phyloP scores from a whole-genome alignment of 139 green algal species.

The Medakamo hakoo region DNA sequence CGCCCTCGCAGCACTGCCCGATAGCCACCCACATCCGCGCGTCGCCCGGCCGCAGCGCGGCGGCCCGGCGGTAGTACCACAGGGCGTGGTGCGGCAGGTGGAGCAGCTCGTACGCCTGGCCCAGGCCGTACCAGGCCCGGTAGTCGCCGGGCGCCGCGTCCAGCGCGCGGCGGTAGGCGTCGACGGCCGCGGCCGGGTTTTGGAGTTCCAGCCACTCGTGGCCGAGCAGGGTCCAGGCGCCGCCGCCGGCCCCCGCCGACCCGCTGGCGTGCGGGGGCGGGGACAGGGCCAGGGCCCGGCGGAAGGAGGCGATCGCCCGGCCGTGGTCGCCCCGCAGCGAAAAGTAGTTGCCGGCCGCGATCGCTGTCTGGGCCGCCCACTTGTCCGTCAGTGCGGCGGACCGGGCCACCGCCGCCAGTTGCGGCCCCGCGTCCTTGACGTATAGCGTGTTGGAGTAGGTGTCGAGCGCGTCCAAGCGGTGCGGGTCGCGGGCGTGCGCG shows the following conservation, averaged over 20 bases:
- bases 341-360: conserved; percentile 97
- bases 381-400: conserved; percentile 53
- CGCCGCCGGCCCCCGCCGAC: conserved; percentile 69
- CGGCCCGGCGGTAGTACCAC: conserved; percentile 71
- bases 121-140: conserved; percentile 91
- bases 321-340: conserved; percentile 52
- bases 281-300: conserved; percentile 75
- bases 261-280: too few relatives aligned
- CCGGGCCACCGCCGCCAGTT: conserved; percentile 74
- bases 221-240: conserved; percentile 96
- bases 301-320: conserved; percentile 80
- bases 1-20: conserved; percentile 80
- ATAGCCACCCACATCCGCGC: conserved; percentile 96
- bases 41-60: conserved; percentile 64
- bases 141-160: conserved; percentile 83
- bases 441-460: conserved; percentile 94
- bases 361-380: conserved; percentile 85
- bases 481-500: conserved; percentile 60
- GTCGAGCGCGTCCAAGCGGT: conserved; percentile 82
- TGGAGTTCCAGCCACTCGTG: conserved; percentile 98
- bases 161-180: conserved; percentile 66
- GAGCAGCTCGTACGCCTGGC: conserved; percentile 96
- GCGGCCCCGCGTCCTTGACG: conserved; percentile 58
- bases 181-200: conserved; percentile 76
- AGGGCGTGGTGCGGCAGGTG: conserved; percentile 73